A percentile compares a stretch with the other conserved stretches of the same genome.
Conservation (phyloP, 2,329 filamentous ascomycete genomes). For the Chrysoporthe cubensis region DNA sequence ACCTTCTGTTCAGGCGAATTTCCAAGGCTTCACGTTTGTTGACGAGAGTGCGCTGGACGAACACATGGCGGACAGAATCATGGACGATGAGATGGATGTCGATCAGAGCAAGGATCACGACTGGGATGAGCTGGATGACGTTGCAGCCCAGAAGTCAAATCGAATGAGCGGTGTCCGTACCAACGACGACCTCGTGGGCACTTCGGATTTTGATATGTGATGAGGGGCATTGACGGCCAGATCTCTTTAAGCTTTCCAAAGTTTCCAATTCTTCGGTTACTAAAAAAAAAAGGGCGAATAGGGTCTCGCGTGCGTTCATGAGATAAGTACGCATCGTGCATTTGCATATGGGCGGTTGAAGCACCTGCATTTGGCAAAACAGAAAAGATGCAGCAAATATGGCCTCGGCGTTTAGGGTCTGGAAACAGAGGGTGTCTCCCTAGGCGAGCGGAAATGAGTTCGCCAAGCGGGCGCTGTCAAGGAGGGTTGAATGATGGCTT, state of each 20-base stretch:
- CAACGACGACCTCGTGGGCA: conserved; percentile 67
- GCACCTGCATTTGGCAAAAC: conserved; percentile 29
- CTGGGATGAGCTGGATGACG: conserved; percentile 63
- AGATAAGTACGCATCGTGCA: conserved; percentile 29
- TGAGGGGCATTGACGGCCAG: conserved; percentile 27
- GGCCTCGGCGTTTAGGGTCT: conserved; percentile 28
- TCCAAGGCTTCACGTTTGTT: conserved; percentile 98
- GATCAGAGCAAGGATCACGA: conserved; percentile 51
- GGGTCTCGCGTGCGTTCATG: conserved; percentile 24
- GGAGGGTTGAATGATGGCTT: conserved; percentile 15
- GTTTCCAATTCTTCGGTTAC: conserved; percentile 9
- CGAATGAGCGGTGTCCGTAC: conserved; percentile 68
- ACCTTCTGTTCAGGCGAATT: conserved; percentile 95
- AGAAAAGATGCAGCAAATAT: conserved; percentile 26
- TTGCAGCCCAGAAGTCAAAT: conserved; percentile 56
- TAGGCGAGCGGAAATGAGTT: conserved; percentile 18
- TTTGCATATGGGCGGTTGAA: conserved; percentile 31
- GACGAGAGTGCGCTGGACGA: conserved; percentile 95
- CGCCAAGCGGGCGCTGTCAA: conserved; percentile 6
- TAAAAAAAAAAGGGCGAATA: conserved; percentile 20
- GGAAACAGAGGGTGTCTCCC: conserved; percentile 25
- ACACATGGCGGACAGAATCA: conserved; percentile 65
- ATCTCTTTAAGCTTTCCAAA: conserved; percentile 2
- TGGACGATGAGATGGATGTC: conserved; percentile 63
- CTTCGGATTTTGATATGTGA: conserved; percentile 67